Conservation (phyloP, 768 basidiomycete genomes). For the Trametes cinnabarina region DNA sequence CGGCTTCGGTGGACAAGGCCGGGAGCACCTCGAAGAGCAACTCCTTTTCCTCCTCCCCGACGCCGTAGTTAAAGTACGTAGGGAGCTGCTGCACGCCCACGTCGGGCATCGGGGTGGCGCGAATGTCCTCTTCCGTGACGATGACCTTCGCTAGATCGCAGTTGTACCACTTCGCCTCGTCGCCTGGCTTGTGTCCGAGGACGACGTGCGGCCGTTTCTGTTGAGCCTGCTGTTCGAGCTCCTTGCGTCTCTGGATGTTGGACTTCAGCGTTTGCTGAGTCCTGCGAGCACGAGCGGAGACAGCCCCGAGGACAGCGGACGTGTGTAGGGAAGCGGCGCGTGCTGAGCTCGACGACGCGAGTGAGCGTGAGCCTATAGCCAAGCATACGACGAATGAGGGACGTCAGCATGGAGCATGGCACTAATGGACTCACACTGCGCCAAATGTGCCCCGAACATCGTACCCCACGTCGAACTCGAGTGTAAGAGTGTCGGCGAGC, state of each 20-base stretch:
- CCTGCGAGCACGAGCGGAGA: slow-evolving; percentile 32
- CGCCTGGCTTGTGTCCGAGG: slow-evolving; percentile 65
- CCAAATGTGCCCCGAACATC: slow-evolving; percentile 25
- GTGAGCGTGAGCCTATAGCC: slow-evolving; percentile 33
- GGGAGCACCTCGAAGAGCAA: slow-evolving; percentile 72
- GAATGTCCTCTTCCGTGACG: slow-evolving; percentile 47
- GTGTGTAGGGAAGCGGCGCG: slow-evolving; percentile 45
- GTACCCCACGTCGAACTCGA: slow-evolving; percentile 12
- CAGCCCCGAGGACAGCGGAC: slow-evolving; percentile 38
- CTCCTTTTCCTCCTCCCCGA: slow-evolving; percentile 55
- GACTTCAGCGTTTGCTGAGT: slow-evolving; percentile 39
- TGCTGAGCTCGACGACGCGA: slow-evolving; percentile 40
- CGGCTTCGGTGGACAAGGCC: slow-evolving; percentile 39
- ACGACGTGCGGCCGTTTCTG: slow-evolving; percentile 61
- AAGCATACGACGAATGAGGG: too few relatives aligned
- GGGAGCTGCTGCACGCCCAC: slow-evolving; percentile 49
- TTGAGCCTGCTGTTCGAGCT: slow-evolving; percentile 37
- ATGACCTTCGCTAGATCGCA: slow-evolving; percentile 66
- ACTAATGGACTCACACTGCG: slow-evolving; percentile 27
- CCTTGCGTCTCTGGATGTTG: slow-evolving; percentile 47
- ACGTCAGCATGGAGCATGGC: too few relatives aligned
- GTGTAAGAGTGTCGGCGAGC: slow-evolving; percentile 3
- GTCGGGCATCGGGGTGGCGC: slow-evolving; percentile 13
- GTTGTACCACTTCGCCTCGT: slow-evolving; percentile 64
- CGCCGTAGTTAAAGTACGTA: slow-evolving; percentile 58